These are phyloP conservation scores for Wickerhamiella brachini DNA, from an alignment of 805 yeast genomes.

Conservation along the genomic window DNA sequence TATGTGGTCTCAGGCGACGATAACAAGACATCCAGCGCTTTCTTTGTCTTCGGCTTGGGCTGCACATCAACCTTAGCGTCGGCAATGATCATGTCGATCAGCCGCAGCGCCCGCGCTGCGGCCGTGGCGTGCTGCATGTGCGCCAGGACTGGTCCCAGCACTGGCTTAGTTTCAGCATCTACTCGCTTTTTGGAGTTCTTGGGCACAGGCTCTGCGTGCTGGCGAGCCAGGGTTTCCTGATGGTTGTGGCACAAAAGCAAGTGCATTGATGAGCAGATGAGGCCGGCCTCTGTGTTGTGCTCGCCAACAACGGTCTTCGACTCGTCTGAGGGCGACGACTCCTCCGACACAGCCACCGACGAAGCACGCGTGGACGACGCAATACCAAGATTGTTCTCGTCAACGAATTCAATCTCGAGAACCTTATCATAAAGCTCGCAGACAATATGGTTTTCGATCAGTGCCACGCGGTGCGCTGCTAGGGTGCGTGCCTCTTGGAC, in stretches of 20 bases:
- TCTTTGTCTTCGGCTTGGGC: background rate
- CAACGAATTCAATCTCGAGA: slow-evolving; percentile 57
- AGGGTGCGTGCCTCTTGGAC: slow-evolving; percentile 61
- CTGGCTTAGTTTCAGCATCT: slow-evolving; percentile 4
- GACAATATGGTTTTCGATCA: slow-evolving; percentile 47
- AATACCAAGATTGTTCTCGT: slow-evolving; percentile 24
- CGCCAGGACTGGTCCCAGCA: slow-evolving; percentile 24
- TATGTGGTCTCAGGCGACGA: background rate
- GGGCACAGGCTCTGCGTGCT: slow-evolving; percentile 21
- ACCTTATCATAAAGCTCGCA: slow-evolving; percentile 53
- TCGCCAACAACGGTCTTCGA: slow-evolving; percentile 21
- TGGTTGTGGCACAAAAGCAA: slow-evolving; percentile 50
- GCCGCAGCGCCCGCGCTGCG: slow-evolving; percentile 9
- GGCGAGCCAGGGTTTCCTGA: slow-evolving; percentile 29
- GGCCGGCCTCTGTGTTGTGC: slow-evolving; percentile 20
- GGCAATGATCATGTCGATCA: slow-evolving; percentile 15
- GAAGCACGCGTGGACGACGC: slow-evolving; percentile 14
- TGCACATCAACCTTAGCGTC: background rate
- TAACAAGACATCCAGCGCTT: background rate
- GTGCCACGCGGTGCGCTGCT: slow-evolving; percentile 55
- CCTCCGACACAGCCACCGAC: slow-evolving; percentile 23
- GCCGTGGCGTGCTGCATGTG: slow-evolving; percentile 19
- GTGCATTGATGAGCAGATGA: slow-evolving; percentile 38
- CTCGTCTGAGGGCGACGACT: slow-evolving; percentile 19
- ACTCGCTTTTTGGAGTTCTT: slow-evolving; percentile 7